A percentile compares a stretch with the other conserved stretches of the same genome.
phyloP scores from a whole-genome alignment of 169 alveolate species.

The Cardiosporidium cionae region DNA sequence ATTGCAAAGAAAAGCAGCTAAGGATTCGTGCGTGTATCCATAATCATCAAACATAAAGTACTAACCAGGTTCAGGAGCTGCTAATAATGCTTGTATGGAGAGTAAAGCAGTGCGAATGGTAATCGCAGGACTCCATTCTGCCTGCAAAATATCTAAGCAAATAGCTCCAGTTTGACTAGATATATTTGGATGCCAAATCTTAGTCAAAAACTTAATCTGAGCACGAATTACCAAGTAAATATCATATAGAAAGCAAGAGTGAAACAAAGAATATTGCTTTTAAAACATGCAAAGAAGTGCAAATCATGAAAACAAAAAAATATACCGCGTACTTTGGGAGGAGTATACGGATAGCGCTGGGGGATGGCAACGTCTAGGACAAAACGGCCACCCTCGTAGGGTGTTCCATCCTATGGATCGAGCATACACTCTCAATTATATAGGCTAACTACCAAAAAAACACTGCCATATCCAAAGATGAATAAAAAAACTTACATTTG shows the following conservation, averaged over 20 bases:
- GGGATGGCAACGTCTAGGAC: slow-evolving; percentile 81
- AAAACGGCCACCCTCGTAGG: slow-evolving; percentile 87
- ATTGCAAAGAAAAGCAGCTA: not conserved
- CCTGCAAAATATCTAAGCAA: slow-evolving; percentile 86
- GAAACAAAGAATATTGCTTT: not conserved
- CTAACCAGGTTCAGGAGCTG: slow-evolving; percentile 72
- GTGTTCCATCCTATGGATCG: slow-evolving; percentile 68
- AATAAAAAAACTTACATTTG: too few species aligned
- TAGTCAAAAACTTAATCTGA: slow-evolving; percentile 83
- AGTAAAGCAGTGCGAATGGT: slow-evolving; percentile 85
- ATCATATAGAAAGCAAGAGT: not conserved
- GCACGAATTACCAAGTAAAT: not conserved
- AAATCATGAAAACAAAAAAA: not conserved
- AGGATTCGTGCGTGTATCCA: not conserved
- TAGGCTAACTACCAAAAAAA: not conserved
- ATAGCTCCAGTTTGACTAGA: slow-evolving; percentile 90
- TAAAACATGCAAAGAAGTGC: not conserved
- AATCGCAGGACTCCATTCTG: slow-evolving; percentile 97
- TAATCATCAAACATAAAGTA: not conserved
- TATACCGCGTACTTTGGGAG: slow-evolving; percentile 65
- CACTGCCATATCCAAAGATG: too few species aligned
- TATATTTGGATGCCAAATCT: slow-evolving; percentile 94
- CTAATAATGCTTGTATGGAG: slow-evolving; percentile 74
- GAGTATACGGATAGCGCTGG: slow-evolving; percentile 85
- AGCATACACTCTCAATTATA: not conserved